Percentiles rank a stretch among this genome's conserved stretches.
These are phyloP conservation scores for Claviceps humidiphila DNA, from an alignment of 2,329 filamentous ascomycete genomes.

Conservation along the genomic window DNA sequence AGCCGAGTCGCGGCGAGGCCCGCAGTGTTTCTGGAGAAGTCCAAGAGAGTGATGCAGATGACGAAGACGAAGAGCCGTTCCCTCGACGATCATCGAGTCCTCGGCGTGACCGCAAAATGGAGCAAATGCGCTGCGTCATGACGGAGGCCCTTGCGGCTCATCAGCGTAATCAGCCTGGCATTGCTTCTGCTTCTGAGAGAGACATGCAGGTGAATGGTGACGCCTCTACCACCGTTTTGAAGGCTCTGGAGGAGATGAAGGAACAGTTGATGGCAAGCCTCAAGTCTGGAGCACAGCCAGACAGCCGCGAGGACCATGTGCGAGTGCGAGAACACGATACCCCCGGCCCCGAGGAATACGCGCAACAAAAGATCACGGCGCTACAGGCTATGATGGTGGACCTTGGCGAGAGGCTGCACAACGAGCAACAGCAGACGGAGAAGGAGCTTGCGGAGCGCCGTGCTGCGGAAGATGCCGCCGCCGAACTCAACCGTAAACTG, in stretches of 20 bases:
- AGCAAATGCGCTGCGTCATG: constrained; percentile 65
- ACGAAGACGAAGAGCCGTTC: constrained; percentile 67
- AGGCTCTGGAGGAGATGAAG: constrained; percentile 53
- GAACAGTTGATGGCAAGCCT: constrained; percentile 25
- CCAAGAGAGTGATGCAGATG: constrained; percentile 81
- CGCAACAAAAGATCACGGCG: constrained; percentile 40
- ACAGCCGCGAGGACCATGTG: constrained; percentile 37
- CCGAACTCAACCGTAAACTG: constrained; percentile 41
- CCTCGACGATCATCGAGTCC: constrained; percentile 63
- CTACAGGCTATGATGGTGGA: constrained; percentile 47
- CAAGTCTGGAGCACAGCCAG: constrained; percentile 20
- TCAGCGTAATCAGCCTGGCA: constrained; percentile 26
- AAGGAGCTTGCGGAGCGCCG: constrained; percentile 35
- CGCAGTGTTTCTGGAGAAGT: constrained; percentile 58
- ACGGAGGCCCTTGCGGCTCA: constrained; percentile 58
- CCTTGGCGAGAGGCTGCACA: constrained; percentile 42
- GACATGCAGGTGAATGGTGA: constrained; percentile 17
- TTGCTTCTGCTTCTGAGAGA: constrained; percentile 11
- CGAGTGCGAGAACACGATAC: constrained; percentile 34
- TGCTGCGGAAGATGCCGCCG: constrained; percentile 37
- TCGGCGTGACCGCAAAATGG: constrained; percentile 61
- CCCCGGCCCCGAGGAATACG: constrained; percentile 36
- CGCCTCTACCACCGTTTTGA: constrained; percentile 41
- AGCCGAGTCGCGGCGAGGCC: constrained; percentile 43
- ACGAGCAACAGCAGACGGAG: constrained; percentile 34